phyloP scores from a whole-genome alignment of 2,329 filamentous ascomycete genomes.

The Trichoderma sp. region DNA sequence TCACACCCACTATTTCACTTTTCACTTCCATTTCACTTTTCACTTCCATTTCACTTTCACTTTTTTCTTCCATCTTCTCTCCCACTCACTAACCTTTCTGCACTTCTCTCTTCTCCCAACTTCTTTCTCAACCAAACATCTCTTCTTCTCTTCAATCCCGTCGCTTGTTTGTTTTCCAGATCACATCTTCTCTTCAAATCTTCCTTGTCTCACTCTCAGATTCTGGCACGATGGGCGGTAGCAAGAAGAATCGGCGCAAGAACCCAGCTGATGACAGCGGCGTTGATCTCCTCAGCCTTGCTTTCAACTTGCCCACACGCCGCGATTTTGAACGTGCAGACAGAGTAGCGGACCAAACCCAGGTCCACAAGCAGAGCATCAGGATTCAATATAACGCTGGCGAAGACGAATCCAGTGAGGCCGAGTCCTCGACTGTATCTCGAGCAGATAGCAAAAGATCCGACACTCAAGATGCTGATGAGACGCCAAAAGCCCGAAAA shows the following conservation, averaged over 20 bases:
- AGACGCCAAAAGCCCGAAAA: slow-evolving; percentile 5
- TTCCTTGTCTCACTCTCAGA: background rate
- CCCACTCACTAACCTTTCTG: too few species aligned
- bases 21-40: background rate
- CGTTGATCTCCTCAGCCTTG: slow-evolving; percentile 25
- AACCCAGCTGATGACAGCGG: slow-evolving; percentile 13
- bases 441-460: background rate
- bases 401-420: slow-evolving; percentile 15
- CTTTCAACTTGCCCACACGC: slow-evolving; percentile 27
- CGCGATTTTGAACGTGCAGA: slow-evolving; percentile 23
- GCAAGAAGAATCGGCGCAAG: slow-evolving; percentile 20
- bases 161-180: background rate
- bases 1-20: background rate
- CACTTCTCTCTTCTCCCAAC: background rate
- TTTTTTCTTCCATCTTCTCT: background rate
- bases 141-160: background rate
- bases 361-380: background rate
- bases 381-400: slow-evolving; percentile 18
- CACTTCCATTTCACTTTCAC: slow-evolving; percentile 6
- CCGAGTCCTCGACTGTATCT: background rate
- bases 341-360: background rate
- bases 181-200: background rate
- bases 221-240: slow-evolving; percentile 22
- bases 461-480: background rate
- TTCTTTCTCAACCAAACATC: background rate